These are phyloP conservation scores for Stenocarpella maydis DNA, from an alignment of 2,329 filamentous ascomycete genomes.

Conservation along the genomic window DNA sequence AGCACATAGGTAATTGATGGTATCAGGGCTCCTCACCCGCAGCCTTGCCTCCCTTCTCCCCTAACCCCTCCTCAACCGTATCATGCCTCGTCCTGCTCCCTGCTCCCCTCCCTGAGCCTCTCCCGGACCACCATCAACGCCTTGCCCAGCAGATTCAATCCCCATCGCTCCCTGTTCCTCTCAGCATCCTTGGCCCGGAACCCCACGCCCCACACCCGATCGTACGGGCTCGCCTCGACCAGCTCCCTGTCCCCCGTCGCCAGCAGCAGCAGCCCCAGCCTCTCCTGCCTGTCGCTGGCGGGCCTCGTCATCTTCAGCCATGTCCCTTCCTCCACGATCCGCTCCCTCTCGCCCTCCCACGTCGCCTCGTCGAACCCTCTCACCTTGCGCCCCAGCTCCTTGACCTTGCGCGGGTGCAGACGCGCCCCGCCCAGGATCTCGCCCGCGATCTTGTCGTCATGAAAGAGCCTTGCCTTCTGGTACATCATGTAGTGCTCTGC, in stretches of 20 bases:
- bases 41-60: conserved; percentile 27
- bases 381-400: conserved; percentile 63
- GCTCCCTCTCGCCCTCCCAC: conserved; percentile 61
- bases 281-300: conserved; percentile 45
- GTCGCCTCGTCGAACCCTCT: conserved; percentile 56
- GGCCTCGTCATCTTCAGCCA: conserved; percentile 64
- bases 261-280: conserved; percentile 56
- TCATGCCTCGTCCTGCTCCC: not conserved
- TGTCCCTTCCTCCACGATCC: conserved; percentile 66
- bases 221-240: conserved; percentile 68
- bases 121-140: conserved; percentile 65
- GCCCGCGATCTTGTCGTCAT: conserved; percentile 52
- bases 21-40: not conserved
- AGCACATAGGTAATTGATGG: not conserved
- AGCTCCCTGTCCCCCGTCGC: conserved; percentile 67
- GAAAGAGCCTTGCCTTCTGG: conserved; percentile 60
- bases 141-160: conserved; percentile 70
- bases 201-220: conserved; percentile 73
- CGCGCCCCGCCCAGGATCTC: conserved; percentile 55
- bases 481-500: conserved; percentile 67
- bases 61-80: conserved; percentile 35
- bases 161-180: conserved; percentile 61
- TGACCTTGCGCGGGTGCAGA: conserved; percentile 55
- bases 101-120: conserved; percentile 53
- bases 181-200: conserved; percentile 61